Evolutionary conservation across 2,329 filamentous ascomycete genomes (phyloP).

Genomic region (Alternaria postmessia): DNA sequence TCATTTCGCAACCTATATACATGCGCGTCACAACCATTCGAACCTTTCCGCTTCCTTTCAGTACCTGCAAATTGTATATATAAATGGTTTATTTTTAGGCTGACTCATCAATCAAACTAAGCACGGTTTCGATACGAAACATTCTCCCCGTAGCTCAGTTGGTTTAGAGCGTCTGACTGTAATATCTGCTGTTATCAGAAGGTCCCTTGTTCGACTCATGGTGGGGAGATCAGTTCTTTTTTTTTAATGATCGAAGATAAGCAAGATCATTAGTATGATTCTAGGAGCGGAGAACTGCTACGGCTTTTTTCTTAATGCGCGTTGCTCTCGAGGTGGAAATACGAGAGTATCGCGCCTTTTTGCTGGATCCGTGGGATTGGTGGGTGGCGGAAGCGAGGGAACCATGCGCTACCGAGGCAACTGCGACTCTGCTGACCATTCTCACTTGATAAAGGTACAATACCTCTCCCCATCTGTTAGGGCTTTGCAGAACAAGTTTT

Average conservation of each 20-base stretch:
- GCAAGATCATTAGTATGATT: too few species aligned
- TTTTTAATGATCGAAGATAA: too few species aligned
- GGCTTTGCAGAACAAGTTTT: too few species aligned
- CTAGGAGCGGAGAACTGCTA: conserved; percentile 35
- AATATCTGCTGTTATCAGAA: conserved; percentile 47
- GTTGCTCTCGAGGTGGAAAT: rapidly evolving
- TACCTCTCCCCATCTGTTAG: too few species aligned
- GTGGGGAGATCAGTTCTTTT: neutral
- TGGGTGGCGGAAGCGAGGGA: neutral
- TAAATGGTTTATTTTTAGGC: too few species aligned
- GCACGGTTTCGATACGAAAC: conserved; percentile 11
- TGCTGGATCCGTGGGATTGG: neutral
- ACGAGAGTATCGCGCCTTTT: neutral
- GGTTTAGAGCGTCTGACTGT: conserved; percentile 40
- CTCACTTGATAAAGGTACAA: too few species aligned
- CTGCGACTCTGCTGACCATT: too few species aligned
- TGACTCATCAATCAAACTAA: conserved; percentile 21
- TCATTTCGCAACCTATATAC: too few species aligned
- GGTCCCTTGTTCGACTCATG: conserved; percentile 38
- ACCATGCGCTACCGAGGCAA: neutral
- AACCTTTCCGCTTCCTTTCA: too few species aligned
- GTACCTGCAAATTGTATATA: too few species aligned
- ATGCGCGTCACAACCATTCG: too few species aligned
- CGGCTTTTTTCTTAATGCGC: neutral
- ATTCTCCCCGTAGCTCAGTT: neutral